These are phyloP conservation scores for Aspergillus tanneri DNA, from an alignment of 2,329 filamentous ascomycete species.

Conservation along the genomic window DNA sequence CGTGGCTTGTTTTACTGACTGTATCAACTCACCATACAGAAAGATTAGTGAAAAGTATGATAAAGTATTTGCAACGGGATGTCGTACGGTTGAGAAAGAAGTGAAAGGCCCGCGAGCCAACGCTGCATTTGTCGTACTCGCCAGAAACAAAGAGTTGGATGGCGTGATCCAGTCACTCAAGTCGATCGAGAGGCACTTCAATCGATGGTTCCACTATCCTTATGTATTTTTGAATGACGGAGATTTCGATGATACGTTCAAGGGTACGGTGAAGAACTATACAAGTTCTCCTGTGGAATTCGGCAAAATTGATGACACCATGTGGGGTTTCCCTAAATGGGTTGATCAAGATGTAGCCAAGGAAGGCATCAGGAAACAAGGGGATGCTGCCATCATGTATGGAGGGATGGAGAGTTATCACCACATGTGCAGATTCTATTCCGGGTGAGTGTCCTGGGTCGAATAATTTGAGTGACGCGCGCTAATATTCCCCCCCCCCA, in stretches of 20 bases:
- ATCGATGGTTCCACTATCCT: conserved; percentile 97
- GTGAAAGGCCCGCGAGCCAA: conserved; percentile 75
- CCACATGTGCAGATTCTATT: conserved; percentile 99
- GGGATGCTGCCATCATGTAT: conserved; percentile 98
- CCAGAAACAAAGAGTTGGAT: conserved; percentile 92
- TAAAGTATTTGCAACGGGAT: conserved; percentile 92
- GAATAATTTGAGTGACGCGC: neutral
- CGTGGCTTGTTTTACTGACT: conserved; percentile 17
- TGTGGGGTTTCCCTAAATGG: conserved; percentile 98
- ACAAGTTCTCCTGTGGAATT: conserved; percentile 88
- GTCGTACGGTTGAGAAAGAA: conserved; percentile 69
- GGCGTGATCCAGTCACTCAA: conserved; percentile 96
- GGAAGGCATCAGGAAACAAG: conserved; percentile 95
- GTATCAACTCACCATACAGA: conserved; percentile 47
- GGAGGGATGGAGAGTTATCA: conserved; percentile 98
- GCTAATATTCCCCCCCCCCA: conserved; percentile 24
- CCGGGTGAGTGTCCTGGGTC: conserved; percentile 63
- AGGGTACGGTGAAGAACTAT: conserved; percentile 81
- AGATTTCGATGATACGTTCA: conserved; percentile 94
- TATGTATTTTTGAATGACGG: conserved; percentile 98
- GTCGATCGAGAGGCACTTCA: conserved; percentile 98
- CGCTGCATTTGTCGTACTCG: conserved; percentile 91
- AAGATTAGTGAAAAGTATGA: conserved; percentile 97
- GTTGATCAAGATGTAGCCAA: conserved; percentile 89
- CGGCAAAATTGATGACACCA: conserved; percentile 82